These are phyloP conservation scores for Taphrina populina DNA, from an alignment of 1,139 yeast genomes.

Conservation along the genomic window DNA sequence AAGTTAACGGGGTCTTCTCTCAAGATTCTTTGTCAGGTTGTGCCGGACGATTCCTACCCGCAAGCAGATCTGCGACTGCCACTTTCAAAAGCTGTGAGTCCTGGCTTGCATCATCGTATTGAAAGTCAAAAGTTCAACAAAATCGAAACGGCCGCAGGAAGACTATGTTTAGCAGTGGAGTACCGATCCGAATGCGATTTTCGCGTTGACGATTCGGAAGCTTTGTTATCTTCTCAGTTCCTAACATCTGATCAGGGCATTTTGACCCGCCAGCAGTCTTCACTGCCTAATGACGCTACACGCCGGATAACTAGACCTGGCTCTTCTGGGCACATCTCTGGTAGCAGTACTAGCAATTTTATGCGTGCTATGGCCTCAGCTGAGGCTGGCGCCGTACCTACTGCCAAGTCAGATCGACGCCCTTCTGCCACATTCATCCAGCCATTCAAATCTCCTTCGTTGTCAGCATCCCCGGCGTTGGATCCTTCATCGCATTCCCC, in stretches of 20 bases:
- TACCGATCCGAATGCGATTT: constrained; percentile 73
- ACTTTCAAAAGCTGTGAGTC: not conserved
- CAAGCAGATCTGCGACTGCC: not conserved
- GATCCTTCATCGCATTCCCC: constrained; percentile 38
- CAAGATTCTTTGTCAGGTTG: constrained; percentile 58
- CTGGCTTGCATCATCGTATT: not conserved
- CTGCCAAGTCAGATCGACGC: constrained; percentile 9
- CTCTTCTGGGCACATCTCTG: constrained; percentile 1
- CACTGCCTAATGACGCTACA: constrained; percentile 5
- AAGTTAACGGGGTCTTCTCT: constrained; percentile 49
- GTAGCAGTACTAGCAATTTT: constrained; percentile 4
- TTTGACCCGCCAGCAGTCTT: constrained; percentile 13
- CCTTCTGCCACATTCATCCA: constrained; percentile 39
- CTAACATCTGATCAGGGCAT: constrained; percentile 49
- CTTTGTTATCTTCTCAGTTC: constrained; percentile 61
- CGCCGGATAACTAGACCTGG: constrained; percentile 13
- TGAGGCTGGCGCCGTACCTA: constrained; percentile 8
- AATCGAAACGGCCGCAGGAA: constrained; percentile 71
- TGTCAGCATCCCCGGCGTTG: constrained; percentile 45
- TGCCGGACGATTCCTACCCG: not conserved
- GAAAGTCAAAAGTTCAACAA: constrained; percentile 62
- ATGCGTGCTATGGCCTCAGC: constrained; percentile 3
- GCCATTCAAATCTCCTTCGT: constrained; percentile 47
- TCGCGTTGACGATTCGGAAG: constrained; percentile 65
- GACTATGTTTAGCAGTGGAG: constrained; percentile 70